Base-by-base conservation (phyloP, 441 rosid genomes). In the Hypseocharis bilobata region DNA sequence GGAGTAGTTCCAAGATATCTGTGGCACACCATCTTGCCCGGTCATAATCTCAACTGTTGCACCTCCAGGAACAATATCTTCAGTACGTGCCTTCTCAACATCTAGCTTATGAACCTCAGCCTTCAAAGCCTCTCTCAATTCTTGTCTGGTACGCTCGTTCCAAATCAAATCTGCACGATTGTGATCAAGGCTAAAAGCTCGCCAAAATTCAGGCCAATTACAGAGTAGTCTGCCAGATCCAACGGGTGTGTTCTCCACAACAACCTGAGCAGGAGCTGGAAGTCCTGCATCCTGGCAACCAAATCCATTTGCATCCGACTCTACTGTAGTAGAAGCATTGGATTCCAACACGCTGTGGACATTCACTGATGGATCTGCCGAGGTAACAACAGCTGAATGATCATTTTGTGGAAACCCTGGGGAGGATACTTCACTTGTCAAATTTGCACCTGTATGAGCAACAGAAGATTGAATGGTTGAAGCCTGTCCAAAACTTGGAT, bases 111-210 rank as follows among this genome's bases (percentile, higher is more conserved):
- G 96, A 84, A 91, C 99, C 79, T 95, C 99, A 69, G 94, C 96
- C 79, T 88, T 88, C 89, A 95, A 84, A 65, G 92, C 95, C 78
- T 92, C 99, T 78, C 93, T 88, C 74, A 95, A 74, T 78, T 95
- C 99, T 80, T 91, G 99, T 78, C 99, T 83, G 16, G 97, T 88
- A 69, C 98, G 98, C 76, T 95, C 99, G 63, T 95, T 95, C 99
- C 98, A 95, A 69, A 95, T 88, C 72, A 95, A 86, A 82, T 95
- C 99, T 2, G 99, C 98, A 77, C 99, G 96, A 79, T 94, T 89
- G 80, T 94, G 98, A 70, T 94, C 99, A 67, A 91, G 98, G 78
- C 97, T 86, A 78, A 95, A 91, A 70, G 96, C 99, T 69, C 96
- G 85, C 99, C 99, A 95, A 75, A 95, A 92, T 77, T 95, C 96